phyloP scores from a whole-genome alignment of 345 rosid species.

The Acer negundo region DNA sequence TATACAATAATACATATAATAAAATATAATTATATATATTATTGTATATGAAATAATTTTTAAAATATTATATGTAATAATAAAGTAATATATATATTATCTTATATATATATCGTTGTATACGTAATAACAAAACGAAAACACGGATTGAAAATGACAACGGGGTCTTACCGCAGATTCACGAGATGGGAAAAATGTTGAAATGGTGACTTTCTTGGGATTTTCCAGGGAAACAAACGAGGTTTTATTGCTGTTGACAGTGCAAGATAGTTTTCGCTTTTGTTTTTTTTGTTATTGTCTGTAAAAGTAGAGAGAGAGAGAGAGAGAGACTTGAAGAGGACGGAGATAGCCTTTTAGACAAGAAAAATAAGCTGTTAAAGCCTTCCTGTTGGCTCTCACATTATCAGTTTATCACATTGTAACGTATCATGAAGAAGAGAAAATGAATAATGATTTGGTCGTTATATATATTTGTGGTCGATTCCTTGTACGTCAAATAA shows the following conservation, averaged over 20 bases:
- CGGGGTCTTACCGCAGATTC: conserved; percentile 1
- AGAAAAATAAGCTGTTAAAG: background rate
- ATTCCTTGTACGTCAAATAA: no score
- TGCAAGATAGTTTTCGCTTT: background rate
- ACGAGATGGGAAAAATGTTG: conserved; percentile 1
- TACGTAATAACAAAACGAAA: background rate
- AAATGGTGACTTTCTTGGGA: background rate
- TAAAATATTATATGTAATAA: no score
- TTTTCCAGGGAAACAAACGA: conserved; percentile 11
- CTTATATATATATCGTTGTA: no score
- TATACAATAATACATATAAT: no score
- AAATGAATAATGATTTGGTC: no score
- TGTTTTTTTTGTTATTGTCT: no score
- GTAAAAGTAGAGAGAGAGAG: no score
- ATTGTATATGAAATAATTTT: no score
- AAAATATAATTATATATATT: no score
- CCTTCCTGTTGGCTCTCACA: background rate
- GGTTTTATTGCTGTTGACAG: conserved; percentile 6
- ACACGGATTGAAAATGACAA: background rate
- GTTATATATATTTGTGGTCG: no score
- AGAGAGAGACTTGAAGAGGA: background rate
- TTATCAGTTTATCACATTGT: background rate
- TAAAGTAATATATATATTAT: no score
- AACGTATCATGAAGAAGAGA: background rate
- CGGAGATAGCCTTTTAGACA: background rate